Evolutionary conservation across 2,329 filamentous ascomycete genomes (phyloP).

Genomic region (Colletotrichum endophyticum): DNA sequence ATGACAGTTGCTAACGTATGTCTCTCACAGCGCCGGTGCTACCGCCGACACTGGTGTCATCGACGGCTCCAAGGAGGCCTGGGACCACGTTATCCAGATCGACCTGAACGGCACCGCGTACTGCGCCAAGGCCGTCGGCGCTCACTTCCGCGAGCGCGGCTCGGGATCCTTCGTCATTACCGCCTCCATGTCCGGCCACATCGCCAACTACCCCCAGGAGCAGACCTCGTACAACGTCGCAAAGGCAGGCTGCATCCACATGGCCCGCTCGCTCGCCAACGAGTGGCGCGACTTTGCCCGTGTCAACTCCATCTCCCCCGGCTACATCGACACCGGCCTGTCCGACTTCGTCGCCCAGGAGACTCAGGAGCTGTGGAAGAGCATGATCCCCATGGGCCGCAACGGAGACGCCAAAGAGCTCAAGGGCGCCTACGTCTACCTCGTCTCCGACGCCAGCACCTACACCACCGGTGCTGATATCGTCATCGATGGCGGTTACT

Average conservation of each 20-base stretch:
- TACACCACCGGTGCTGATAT: constrained; percentile 78
- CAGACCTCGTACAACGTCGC: constrained; percentile 72
- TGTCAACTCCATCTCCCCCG: constrained; percentile 69
- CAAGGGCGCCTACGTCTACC: constrained; percentile 80
- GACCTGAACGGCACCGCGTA: constrained; percentile 75
- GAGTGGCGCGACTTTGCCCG: constrained; percentile 74
- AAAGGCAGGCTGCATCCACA: constrained; percentile 59
- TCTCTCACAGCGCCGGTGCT: constrained; percentile 58
- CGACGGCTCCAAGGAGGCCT: constrained; percentile 70
- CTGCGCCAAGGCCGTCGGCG: constrained; percentile 68
- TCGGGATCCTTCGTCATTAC: constrained; percentile 72
- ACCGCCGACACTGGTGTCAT: constrained; percentile 73
- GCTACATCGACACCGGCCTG: constrained; percentile 73
- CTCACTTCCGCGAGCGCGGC: constrained; percentile 68
- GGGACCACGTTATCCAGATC: constrained; percentile 67
- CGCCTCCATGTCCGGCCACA: constrained; percentile 72
- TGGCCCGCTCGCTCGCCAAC: constrained; percentile 56
- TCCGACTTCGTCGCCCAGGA: constrained; percentile 68
- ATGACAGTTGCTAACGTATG: background rate
- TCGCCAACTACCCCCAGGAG: constrained; percentile 73
- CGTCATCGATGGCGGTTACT: constrained; percentile 75
- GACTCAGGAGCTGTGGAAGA: constrained; percentile 74
- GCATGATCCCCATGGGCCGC: constrained; percentile 76
- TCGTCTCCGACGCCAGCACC: constrained; percentile 75
- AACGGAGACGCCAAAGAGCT: constrained; percentile 73